phyloP scores from a whole-genome alignment of 495 filamentous ascomycete genomes.

The Talaromyces adpressus region DNA sequence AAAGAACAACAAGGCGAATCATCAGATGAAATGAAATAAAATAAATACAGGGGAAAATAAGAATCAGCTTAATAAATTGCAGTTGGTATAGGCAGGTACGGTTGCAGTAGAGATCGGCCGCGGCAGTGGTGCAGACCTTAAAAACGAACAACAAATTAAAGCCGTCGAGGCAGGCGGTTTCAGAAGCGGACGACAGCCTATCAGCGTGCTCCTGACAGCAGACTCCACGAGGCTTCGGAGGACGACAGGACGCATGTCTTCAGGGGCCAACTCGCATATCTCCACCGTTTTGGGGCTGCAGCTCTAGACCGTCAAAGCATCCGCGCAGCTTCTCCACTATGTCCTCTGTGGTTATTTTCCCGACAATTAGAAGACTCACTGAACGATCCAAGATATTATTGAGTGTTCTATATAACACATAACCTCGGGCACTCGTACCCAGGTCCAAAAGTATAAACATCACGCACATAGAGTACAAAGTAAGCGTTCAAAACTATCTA shows the following conservation, averaged over 20 bases:
- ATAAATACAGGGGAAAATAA: neutral
- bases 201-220: neutral
- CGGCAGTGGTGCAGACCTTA: neutral
- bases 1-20: neutral
- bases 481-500: slow-evolving; percentile 1
- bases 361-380: neutral
- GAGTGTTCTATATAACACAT: neutral
- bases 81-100: neutral
- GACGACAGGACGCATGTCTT: neutral
- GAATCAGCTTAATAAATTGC: neutral
- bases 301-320: neutral
- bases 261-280: neutral
- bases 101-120: neutral
- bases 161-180: neutral
- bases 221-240: neutral
- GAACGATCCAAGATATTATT: neutral
- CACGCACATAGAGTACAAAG: slow-evolving; percentile 2
- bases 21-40: neutral
- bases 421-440: neutral
- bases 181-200: neutral
- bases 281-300: neutral
- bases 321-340: neutral
- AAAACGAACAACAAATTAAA: neutral
- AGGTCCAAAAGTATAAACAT: slow-evolving; percentile 1
- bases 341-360: neutral